These are phyloP conservation scores for Neobulgaria alba DNA, from an alignment of 2,329 filamentous ascomycete genomes.

Conservation along the genomic window DNA sequence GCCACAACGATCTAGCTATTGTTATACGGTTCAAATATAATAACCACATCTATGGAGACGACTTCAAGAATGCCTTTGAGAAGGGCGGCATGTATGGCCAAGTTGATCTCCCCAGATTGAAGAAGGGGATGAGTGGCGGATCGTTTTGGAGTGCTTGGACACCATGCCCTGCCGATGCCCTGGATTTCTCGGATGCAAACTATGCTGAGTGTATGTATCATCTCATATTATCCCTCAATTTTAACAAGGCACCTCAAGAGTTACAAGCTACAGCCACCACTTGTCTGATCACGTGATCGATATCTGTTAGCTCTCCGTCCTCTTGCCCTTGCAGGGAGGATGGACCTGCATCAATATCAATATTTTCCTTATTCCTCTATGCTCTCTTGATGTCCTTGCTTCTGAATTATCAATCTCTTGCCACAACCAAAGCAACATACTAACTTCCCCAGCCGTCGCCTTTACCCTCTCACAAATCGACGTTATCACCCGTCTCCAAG, in stretches of 20 bases:
- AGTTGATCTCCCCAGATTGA: conserved; percentile 71
- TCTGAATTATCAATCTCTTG: no score
- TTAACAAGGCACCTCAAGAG: no score
- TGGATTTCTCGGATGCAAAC: conserved; percentile 64
- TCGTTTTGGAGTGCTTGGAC: conserved; percentile 91
- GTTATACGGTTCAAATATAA: conserved; percentile 56
- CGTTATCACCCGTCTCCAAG: conserved; percentile 55
- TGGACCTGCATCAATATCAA: no score
- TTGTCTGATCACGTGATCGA: no score
- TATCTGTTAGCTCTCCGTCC: no score
- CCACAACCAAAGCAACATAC: neutral
- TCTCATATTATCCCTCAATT: neutral
- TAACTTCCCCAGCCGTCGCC: conserved; percentile 41
- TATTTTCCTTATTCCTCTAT: no score
- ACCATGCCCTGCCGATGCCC: conserved; percentile 63
- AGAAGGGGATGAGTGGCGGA: conserved; percentile 64
- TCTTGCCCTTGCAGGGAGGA: no score
- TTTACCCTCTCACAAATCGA: conserved; percentile 70
- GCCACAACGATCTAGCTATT: conserved; percentile 82
- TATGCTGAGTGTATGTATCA: conserved; percentile 53
- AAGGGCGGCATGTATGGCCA: conserved; percentile 60
- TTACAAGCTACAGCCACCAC: no score
- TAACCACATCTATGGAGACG: conserved; percentile 68
- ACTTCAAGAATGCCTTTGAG: conserved; percentile 69
- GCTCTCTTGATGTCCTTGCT: no score